Evolutionary conservation across 2,329 filamentous ascomycete genomes (phyloP).

Genomic region (Akanthomyces dipterigenus): DNA sequence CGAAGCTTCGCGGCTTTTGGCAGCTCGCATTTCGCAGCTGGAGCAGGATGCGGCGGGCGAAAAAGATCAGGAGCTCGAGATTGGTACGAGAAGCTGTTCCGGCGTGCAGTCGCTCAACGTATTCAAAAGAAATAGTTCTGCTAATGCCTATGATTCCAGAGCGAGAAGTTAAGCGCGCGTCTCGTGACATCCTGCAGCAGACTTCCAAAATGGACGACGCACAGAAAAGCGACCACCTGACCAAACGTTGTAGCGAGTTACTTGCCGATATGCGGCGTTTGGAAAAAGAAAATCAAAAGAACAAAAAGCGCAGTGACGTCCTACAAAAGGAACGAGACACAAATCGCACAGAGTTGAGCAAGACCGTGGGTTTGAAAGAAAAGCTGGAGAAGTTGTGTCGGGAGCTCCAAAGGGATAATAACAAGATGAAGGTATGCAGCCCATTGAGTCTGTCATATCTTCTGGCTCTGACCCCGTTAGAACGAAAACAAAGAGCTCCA

Average conservation of each 20-base stretch:
- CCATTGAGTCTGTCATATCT: neutral
- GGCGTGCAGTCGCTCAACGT: neutral
- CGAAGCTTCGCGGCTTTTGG: conserved; percentile 85
- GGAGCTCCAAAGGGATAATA: conserved; percentile 94
- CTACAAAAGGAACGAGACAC: conserved; percentile 96
- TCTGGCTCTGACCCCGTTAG: conserved; percentile 35
- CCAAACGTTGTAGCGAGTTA: conserved; percentile 85
- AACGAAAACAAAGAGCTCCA: conserved; percentile 91
- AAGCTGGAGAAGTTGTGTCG: conserved; percentile 94
- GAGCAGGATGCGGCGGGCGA: conserved; percentile 90
- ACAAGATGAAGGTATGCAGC: conserved; percentile 79
- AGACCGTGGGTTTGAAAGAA: conserved; percentile 85
- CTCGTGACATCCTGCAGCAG: conserved; percentile 79
- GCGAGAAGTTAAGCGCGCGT: conserved; percentile 89
- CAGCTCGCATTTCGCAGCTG: conserved; percentile 89
- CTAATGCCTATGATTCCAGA: conserved; percentile 47
- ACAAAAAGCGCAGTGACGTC: conserved; percentile 90
- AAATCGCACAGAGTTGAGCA: conserved; percentile 78
- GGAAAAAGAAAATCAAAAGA: conserved; percentile 89
- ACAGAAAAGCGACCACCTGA: conserved; percentile 83
- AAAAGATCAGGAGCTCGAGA: conserved; percentile 92
- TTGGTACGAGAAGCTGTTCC: conserved; percentile 54
- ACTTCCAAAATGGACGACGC: conserved; percentile 88
- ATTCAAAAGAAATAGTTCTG: neutral
- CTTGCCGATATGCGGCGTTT: conserved; percentile 92